A percentile compares a stretch with the other conserved stretches of the same genome.
Evolutionary conservation across 805 yeast genomes (phyloP).

Genomic region (Candida stauntonica): DNA sequence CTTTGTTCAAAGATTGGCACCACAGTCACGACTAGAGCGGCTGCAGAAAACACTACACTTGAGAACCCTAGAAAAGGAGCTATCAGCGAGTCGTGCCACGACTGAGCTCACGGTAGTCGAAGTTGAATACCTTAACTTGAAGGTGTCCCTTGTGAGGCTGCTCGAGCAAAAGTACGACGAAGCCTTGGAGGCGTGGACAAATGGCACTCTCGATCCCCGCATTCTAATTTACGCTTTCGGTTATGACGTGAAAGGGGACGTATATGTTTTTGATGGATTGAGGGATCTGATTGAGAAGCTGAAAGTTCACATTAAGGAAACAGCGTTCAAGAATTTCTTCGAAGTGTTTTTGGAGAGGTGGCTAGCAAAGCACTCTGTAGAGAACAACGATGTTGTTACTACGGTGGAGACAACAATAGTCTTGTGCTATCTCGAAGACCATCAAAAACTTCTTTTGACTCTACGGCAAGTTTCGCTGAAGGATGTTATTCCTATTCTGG

Average conservation of each 20-base stretch:
- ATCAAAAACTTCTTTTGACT: slow-evolving; percentile 7
- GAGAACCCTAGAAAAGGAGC: slow-evolving; percentile 20
- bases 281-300: slow-evolving; percentile 10
- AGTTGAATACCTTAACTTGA: slow-evolving; percentile 35
- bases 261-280: slow-evolving; percentile 23
- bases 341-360: slow-evolving; percentile 21
- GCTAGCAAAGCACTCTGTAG: slow-evolving; percentile 16
- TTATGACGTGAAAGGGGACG: slow-evolving; percentile 16
- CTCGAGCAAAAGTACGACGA: slow-evolving; percentile 13
- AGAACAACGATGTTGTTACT: slow-evolving; percentile 16
- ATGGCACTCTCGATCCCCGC: slow-evolving; percentile 28
- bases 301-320: slow-evolving; percentile 14
- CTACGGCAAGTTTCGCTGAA: slow-evolving; percentile 2
- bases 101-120: slow-evolving; percentile 35
- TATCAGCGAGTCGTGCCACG: slow-evolving; percentile 27
- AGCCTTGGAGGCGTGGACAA: slow-evolving; percentile 30
- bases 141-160: slow-evolving; percentile 31
- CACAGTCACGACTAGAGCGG: slow-evolving; percentile 22
- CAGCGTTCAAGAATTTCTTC: slow-evolving; percentile 19
- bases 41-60: slow-evolving; percentile 7
- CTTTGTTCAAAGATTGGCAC: slow-evolving; percentile 15
- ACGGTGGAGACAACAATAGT: slow-evolving; percentile 19
- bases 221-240: slow-evolving; percentile 19
- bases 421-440: slow-evolving; percentile 10
- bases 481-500: slow-evolving; percentile 11